These are phyloP conservation scores for Boeremia lycopersici DNA, from an alignment of 2,329 filamentous ascomycete species.

Conservation along the genomic window DNA sequence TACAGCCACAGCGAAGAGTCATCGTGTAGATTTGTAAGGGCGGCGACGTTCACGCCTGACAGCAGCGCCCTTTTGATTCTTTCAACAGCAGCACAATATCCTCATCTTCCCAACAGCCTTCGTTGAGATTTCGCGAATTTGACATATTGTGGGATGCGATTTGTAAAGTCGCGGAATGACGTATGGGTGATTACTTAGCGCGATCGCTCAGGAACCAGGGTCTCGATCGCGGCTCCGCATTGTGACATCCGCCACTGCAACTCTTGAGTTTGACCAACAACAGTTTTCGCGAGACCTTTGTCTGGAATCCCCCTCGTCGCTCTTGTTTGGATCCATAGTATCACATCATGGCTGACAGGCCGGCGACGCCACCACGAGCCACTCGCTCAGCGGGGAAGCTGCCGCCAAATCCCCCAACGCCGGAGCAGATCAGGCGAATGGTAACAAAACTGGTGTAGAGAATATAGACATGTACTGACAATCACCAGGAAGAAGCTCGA, in stretches of 20 bases:
- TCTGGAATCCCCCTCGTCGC: too few species aligned
- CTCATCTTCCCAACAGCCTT: not conserved
- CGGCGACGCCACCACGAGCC: conserved; percentile 56
- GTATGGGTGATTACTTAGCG: conserved; percentile 34
- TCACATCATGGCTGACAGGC: conserved; percentile 48
- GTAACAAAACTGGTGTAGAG: conserved; percentile 39
- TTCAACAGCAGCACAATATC: not conserved
- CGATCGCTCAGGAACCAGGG: conserved; percentile 30
- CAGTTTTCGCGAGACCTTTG: not conserved
- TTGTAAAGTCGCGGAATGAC: conserved; percentile 17
- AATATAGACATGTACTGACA: not conserved
- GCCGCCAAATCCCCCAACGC: conserved; percentile 59
- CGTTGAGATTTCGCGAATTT: not conserved
- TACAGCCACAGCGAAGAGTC: conserved; percentile 46
- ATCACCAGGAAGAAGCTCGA: conserved; percentile 77
- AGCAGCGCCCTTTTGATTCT: conserved; percentile 26
- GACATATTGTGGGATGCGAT: conserved; percentile 12
- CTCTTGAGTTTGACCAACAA: not conserved
- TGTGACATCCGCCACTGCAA: conserved; percentile 22
- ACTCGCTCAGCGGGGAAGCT: conserved; percentile 48
- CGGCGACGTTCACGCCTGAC: conserved; percentile 18
- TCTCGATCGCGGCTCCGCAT: conserved; percentile 19
- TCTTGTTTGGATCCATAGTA: not conserved
- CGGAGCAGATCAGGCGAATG: conserved; percentile 66
- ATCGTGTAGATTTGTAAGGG: conserved; percentile 42